Evolutionary conservation across 768 basidiomycete species (phyloP).

Genomic region (Psilocybe subaeruginosa): DNA sequence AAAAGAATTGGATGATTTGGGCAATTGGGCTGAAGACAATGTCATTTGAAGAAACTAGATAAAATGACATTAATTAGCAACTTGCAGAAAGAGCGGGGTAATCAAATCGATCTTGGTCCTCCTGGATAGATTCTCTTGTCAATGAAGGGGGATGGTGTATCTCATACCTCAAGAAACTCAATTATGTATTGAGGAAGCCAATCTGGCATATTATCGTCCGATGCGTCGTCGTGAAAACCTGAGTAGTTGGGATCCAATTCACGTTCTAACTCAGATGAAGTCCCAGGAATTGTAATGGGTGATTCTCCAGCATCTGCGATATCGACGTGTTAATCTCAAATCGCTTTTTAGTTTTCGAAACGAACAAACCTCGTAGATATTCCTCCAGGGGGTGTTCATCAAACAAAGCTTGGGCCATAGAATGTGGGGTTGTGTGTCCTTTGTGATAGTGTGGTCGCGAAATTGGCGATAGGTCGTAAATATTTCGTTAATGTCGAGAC

Average conservation of each 20-base stretch:
- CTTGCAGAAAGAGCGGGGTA: conserved; percentile 12
- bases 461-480: conserved; percentile 20
- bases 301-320: conserved; percentile 61
- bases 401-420: conserved; percentile 80
- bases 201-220: conserved; percentile 32
- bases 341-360: conserved; percentile 2
- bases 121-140: background rate
- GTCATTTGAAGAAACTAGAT: conserved; percentile 40
- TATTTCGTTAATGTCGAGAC: conserved; percentile 20
- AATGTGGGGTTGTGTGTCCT: conserved; percentile 16
- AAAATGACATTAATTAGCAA: conserved; percentile 15
- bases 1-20: conserved; percentile 50
- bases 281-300: conserved; percentile 61
- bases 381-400: conserved; percentile 77
- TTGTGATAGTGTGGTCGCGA: conserved; percentile 3
- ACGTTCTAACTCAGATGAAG: conserved; percentile 38
- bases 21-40: conserved; percentile 35
- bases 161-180: conserved; percentile 43
- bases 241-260: conserved; percentile 38
- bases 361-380: conserved; percentile 64
- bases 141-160: background rate
- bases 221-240: conserved; percentile 27
- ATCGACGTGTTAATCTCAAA: conserved; percentile 1
- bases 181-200: conserved; percentile 40
- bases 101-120: background rate